A percentile compares a stretch with the other conserved stretches of the same genome.
Conservation (phyloP, 768 basidiomycete genomes). For the Leccinum ochraceum region DNA sequence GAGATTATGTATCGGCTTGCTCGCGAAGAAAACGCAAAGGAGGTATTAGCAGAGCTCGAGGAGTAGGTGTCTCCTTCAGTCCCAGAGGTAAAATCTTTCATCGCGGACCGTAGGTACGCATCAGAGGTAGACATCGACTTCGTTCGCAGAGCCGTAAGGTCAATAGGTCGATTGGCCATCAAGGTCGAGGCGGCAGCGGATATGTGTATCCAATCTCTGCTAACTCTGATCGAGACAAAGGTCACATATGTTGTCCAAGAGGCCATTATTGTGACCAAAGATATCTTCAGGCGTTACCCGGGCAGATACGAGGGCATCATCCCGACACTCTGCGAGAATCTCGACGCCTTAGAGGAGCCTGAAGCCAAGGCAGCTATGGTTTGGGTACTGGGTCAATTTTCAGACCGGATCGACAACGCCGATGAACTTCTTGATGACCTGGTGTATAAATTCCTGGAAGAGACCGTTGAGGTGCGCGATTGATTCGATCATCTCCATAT, state of each 20-base stretch:
- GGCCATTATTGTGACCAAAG: constrained; percentile 95
- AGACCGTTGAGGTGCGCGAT: constrained; percentile 80
- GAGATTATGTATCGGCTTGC: constrained; percentile 99
- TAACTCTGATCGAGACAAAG: constrained; percentile 88
- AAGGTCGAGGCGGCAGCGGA: constrained; percentile 91
- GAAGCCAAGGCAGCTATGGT: constrained; percentile 98
- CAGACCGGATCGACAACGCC: constrained; percentile 92
- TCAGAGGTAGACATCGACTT: constrained; percentile 99
- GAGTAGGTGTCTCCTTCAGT: constrained; percentile 57
- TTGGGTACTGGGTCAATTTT: constrained; percentile 97
- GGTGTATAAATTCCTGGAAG: constrained; percentile 85
- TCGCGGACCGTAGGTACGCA: constrained; percentile 68
- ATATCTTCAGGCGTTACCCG: constrained; percentile 96
- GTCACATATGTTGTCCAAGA: constrained; percentile 97
- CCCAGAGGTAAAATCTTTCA: background rate
- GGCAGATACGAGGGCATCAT: constrained; percentile 97
- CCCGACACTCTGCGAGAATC: constrained; percentile 87
- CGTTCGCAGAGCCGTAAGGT: constrained; percentile 95
- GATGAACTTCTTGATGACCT: constrained; percentile 95
- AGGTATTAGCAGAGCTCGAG: constrained; percentile 92
- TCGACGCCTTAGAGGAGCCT: constrained; percentile 91
- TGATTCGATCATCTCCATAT: background rate
- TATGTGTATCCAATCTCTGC: constrained; percentile 82
- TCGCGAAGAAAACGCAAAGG: constrained; percentile 88
- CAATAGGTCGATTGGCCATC: constrained; percentile 97